Evolutionary conservation across 108 stramenopile species (phyloP), one percentile per base, ranked within the genome.

Genomic region (Cyclotella sp.): DNA sequence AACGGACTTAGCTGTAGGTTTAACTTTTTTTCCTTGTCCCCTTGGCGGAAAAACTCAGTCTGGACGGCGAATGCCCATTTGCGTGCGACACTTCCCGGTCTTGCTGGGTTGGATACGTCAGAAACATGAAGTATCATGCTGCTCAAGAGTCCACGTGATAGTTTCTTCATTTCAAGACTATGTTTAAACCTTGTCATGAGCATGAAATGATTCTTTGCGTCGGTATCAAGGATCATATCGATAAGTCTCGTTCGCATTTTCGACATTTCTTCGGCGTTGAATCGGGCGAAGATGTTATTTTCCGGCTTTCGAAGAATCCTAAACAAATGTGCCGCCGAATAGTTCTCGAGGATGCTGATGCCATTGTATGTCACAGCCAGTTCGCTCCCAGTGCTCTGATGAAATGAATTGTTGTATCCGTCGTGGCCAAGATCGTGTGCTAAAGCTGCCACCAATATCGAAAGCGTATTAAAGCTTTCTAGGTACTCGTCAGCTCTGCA

Each of bases 381-480:
- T 16, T 86, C 82, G 14, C 77, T 75, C 21, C 51, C 27, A n/a
- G 87, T 84, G 62, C 77, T 70, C 46, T 81, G 71, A 42, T 87
- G 87, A 49, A 88, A 91, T 26, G 82, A 47, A 71, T 89, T 88
- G 69, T 86, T 90, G 26, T 59, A 72, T 13, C 91, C 91, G 43
- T 88, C 87, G 85, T 91, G 91, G 29, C 86, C 91, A 19, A 88
- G 68, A 75, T 91, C 90, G 81, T 91, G 90, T 34, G 78, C 85
- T 19, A 88, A 39, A 9, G 84, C 86, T 16, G 82, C 87, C 28
- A 91, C 81, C 19, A 89, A 49, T 34, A 89, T 77, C 8, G 84
- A 86, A 0, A 89, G 63, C 15, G 81, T 63, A 73, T 88, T 80
- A 70, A 83, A 70, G 52, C 76, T 85, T 70, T 85, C 84, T 29